These are phyloP conservation scores for Solanum chilense DNA, from an alignment of 257 asterid species.

Conservation along the genomic window DNA sequence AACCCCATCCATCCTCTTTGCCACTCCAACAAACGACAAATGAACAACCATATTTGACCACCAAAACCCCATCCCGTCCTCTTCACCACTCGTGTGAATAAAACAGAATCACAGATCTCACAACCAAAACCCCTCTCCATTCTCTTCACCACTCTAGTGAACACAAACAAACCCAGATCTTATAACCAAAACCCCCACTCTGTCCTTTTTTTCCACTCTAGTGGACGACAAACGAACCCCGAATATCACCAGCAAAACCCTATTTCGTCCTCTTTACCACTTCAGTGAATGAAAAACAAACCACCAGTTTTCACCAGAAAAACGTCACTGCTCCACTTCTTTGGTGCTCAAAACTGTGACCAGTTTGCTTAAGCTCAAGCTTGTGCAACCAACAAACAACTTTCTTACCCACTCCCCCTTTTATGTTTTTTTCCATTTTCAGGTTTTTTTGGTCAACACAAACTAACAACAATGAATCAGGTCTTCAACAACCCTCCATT, in stretches of 20 bases:
- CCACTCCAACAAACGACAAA: too few species aligned
- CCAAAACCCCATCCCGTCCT: background rate
- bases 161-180: background rate
- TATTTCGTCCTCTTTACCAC: background rate
- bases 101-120: too few species aligned
- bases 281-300: background rate
- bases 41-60: too few species aligned
- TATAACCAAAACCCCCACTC: background rate
- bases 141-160: background rate
- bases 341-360: background rate
- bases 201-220: background rate
- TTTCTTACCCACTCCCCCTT: background rate
- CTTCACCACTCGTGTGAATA: background rate
- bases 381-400: background rate
- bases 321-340: too few species aligned
- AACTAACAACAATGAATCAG: background rate
- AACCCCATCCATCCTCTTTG: too few species aligned
- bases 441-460: background rate
- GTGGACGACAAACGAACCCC: background rate
- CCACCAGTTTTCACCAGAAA: background rate
- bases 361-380: background rate
- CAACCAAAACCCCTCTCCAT: background rate
- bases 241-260: background rate
- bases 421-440: too few species aligned
- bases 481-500: background rate